These are phyloP conservation scores for Ceratocystis alfenasii DNA, from an alignment of 2,329 filamentous ascomycete species.

Conservation along the genomic window DNA sequence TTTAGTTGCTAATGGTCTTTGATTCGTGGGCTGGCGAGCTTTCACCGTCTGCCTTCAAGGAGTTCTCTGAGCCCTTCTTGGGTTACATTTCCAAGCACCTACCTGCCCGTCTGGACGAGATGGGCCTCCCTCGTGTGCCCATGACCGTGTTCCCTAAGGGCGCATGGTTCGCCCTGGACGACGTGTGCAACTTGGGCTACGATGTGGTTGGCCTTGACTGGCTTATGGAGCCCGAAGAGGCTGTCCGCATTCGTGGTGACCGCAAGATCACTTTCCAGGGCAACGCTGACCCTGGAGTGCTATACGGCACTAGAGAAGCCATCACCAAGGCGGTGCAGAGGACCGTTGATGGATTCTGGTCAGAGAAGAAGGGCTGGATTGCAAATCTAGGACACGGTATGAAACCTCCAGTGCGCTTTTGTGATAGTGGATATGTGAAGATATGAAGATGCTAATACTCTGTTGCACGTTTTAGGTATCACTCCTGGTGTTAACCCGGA, in stretches of 20 bases:
- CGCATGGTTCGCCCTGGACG: conserved; percentile 86
- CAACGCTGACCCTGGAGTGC: conserved; percentile 84
- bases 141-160: conserved; percentile 99
- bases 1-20: conserved; percentile 80
- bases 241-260: conserved; percentile 65
- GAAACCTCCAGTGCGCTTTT: conserved; percentile 27
- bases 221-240: conserved; percentile 78
- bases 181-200: conserved; percentile 78
- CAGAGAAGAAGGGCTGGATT: conserved; percentile 79
- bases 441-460: conserved; percentile 19
- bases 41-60: conserved; percentile 68
- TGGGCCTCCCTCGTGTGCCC: conserved; percentile 68
- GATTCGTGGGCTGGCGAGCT: conserved; percentile 97
- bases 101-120: conserved; percentile 58
- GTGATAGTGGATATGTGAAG: conserved; percentile 21
- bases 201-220: conserved; percentile 91
- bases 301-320: conserved; percentile 71
- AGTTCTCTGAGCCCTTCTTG: conserved; percentile 79
- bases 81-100: conserved; percentile 71
- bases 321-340: conserved; percentile 73
- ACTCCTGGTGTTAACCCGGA: conserved; percentile 92
- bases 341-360: conserved; percentile 77
- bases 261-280: conserved; percentile 73
- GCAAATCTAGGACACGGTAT: conserved; percentile 89
- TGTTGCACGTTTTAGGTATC: conserved; percentile 47